A percentile compares a stretch with the other conserved stretches of the same genome.
phyloP scores from a whole-genome alignment of 441 rosid species.

The Gossypium schwendimanii region DNA sequence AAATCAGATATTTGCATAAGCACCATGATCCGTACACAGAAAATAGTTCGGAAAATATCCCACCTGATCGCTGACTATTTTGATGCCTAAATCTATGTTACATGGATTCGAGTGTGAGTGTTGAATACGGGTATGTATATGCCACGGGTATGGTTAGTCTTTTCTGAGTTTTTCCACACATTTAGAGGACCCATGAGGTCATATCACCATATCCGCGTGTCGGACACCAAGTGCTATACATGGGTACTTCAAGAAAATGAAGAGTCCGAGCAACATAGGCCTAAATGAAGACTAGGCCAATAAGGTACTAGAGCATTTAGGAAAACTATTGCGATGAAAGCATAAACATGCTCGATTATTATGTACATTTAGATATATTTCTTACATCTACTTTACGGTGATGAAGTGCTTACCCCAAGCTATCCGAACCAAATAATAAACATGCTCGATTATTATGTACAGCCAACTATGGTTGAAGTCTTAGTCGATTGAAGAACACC shows the following conservation, averaged over 20 bases:
- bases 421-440: slow-evolving; percentile 17
- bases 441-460: slow-evolving; percentile 28
- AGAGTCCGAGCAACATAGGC: neutral
- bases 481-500: slow-evolving; percentile 81
- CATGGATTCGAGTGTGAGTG: too few relatives aligned
- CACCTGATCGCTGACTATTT: neutral
- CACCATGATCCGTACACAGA: neutral
- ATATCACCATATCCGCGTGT: too few relatives aligned
- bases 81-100: neutral
- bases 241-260: too few relatives aligned
- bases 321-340: neutral
- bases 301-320: neutral
- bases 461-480: slow-evolving; percentile 53
- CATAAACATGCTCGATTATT: neutral
- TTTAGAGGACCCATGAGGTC: too few relatives aligned
- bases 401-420: slow-evolving; percentile 26
- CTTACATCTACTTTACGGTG: neutral
- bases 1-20: neutral
- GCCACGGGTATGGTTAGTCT: too few relatives aligned
- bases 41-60: neutral
- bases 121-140: too few relatives aligned
- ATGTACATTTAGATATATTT: neutral
- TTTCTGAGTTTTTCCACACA: too few relatives aligned
- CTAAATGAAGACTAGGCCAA: neutral
- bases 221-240: too few relatives aligned